A percentile compares a stretch with the other conserved stretches of the same genome.
Evolutionary conservation across 2,329 filamentous ascomycete species (phyloP).

Genomic region (Stagonosporopsis rhizophila): DNA sequence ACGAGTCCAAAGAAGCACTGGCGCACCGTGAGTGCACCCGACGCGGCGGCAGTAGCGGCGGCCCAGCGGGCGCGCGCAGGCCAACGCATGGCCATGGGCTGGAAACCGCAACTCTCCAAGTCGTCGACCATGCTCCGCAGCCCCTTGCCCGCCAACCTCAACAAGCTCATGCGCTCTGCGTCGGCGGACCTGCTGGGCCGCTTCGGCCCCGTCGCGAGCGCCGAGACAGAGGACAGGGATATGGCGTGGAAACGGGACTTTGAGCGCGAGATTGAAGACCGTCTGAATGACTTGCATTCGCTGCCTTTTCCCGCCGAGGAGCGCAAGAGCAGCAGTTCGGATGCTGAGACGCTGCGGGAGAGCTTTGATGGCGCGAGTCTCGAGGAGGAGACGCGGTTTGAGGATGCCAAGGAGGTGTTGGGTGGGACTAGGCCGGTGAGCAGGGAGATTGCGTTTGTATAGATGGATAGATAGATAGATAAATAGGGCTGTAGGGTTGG

Average conservation of each 20-base stretch:
- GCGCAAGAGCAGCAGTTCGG: constrained; percentile 3
- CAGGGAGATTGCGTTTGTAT: constrained; percentile 1
- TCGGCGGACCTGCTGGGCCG: constrained; percentile 23
- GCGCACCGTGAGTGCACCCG: constrained; percentile 25
- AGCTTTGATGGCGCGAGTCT: constrained; percentile 6
- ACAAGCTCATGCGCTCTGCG: constrained; percentile 14
- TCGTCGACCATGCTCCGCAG: neutral
- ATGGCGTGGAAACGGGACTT: constrained; percentile 19
- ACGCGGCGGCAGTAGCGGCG: neutral
- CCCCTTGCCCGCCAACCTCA: neutral
- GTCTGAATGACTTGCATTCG: constrained; percentile 8
- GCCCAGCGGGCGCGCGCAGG: neutral
- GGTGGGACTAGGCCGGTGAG: neutral
- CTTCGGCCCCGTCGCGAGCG: constrained; percentile 19
- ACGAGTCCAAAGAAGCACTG: constrained; percentile 13
- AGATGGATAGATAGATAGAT: too few species aligned
- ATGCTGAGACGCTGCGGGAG: constrained; percentile 8
- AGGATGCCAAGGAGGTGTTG: constrained; percentile 13
- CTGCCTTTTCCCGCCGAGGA: constrained; percentile 10
- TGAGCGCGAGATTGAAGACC: constrained; percentile 24
- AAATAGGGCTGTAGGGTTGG: neutral
- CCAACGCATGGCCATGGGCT: constrained; percentile 24
- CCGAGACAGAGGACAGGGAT: constrained; percentile 14
- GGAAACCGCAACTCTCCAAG: constrained; percentile 23
- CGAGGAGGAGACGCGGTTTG: constrained; percentile 10